Percentiles rank a stretch among this genome's conserved stretches.
Evolutionary conservation across 176 grass and related monocot species (phyloP).

Genomic region (Oryza punctata): DNA sequence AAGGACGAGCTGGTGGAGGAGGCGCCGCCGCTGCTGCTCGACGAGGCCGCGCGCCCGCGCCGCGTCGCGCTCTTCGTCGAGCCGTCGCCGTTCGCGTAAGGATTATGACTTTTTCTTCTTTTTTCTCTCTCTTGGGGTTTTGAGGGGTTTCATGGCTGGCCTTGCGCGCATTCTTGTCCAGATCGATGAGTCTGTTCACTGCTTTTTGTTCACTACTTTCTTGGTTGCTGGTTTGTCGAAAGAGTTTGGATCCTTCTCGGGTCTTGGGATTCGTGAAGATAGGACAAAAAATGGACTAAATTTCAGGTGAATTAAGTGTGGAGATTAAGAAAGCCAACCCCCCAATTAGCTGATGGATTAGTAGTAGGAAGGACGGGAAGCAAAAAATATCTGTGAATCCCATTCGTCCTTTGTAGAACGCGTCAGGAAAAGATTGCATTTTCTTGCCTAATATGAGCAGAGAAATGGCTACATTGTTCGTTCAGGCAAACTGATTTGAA

Average conservation of each 20-base stretch:
- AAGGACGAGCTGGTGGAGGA: constrained; percentile 43
- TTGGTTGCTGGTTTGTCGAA: background rate
- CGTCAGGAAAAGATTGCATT: background rate
- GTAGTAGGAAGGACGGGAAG: background rate
- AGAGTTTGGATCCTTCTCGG: constrained; percentile 24
- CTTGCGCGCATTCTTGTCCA: constrained; percentile 1
- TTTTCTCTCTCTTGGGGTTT: background rate
- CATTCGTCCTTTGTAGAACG: background rate
- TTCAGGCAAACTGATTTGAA: background rate
- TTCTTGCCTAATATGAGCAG: background rate
- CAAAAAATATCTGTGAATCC: background rate
- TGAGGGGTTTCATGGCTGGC: background rate
- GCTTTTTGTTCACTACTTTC: background rate
- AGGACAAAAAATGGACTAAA: background rate
- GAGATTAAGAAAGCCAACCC: background rate
- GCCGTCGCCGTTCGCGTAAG: constrained; percentile 70
- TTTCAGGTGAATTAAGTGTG: background rate
- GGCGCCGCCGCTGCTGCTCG: constrained; percentile 36
- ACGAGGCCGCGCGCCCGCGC: constrained; percentile 45
- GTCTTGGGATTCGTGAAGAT: constrained; percentile 15
- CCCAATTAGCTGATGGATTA: background rate
- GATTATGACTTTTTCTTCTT: background rate
- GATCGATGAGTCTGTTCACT: constrained; percentile 13
- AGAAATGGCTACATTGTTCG: background rate
- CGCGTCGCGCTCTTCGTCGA: constrained; percentile 74